Evolutionary conservation across 192 early-diverging fungal species (phyloP), one percentile per base, ranked within the genome.

Genomic region (Radiomyces spectabilis): DNA sequence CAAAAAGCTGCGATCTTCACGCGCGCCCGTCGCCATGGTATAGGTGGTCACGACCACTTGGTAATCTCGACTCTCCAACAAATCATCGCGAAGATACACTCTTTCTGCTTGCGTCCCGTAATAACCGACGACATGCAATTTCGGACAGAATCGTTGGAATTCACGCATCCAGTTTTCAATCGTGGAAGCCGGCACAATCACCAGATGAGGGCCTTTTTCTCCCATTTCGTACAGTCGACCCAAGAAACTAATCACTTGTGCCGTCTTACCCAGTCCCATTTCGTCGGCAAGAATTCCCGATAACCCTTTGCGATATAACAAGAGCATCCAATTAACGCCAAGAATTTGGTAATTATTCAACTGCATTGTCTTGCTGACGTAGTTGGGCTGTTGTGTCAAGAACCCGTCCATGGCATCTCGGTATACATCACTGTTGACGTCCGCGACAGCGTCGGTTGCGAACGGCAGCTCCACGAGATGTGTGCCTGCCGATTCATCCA

Each of bases 181-280:
- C 5, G 89, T 92, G 15, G 93, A 94, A 5, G 93, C 73, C 21
- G 93, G 93, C 2, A 91, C 89, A 35, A 96, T 73, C 10, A 96
- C 72, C 25, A 96, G 53, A 60, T 86, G 86, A 4, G 89, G 88
- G 0, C 86, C 83, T 1, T 64, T 48, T 0, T 74, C 51, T 2
- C 78, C 68, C 34, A 75, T 70, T 25, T 72, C 72, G 18, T 63
- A 62, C 3, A 90, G 55, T 7, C 74, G 64, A 5, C 68, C 86
- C 27, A 96, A 43, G 52, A 93, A 93, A 24, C 81, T 63, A 61
- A 96, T 93, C 6, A 93, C 86, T 46, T 96, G 92, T 18, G 88
- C 88, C 13, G 91, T 95, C 68, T 95, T 95, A 18, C 93, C 93
- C 18, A 95, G 80, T 24, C 93, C 91, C 91, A 95, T 95, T 76